These are phyloP conservation scores for Phytophthora colocasiae DNA, from an alignment of 352 stramenopile genomes.

Conservation along the genomic window DNA sequence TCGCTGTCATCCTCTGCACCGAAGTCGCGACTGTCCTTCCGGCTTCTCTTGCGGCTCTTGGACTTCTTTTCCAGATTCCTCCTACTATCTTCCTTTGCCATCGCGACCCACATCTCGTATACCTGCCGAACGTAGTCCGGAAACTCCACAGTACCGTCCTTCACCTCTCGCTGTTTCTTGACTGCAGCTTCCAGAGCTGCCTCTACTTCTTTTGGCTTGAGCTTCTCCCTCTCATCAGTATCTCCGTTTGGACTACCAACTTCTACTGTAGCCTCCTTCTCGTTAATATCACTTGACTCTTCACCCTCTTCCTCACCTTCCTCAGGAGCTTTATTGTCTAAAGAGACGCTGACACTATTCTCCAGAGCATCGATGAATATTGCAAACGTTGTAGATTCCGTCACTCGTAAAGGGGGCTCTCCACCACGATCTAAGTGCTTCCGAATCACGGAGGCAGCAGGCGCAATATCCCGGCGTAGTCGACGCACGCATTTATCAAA, in stretches of 20 bases:
- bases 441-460: conserved; percentile 31
- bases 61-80: conserved; percentile 37
- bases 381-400: conserved; percentile 43
- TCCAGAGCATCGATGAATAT: conserved; percentile 46
- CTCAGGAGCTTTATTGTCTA: conserved; percentile 64
- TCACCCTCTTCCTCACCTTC: conserved; percentile 63
- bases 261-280: not conserved
- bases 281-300: not conserved
- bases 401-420: conserved; percentile 39
- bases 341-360: conserved; percentile 33
- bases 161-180: conserved; percentile 31
- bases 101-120: conserved; percentile 49
- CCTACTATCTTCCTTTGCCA: conserved; percentile 42
- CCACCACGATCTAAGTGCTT: conserved; percentile 39
- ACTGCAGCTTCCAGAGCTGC: conserved; percentile 32
- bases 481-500: conserved; percentile 63
- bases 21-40: conserved; percentile 34
- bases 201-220: conserved; percentile 22
- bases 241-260: conserved; percentile 1
- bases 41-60: conserved; percentile 27
- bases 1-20: conserved; percentile 16
- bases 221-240: conserved; percentile 17
- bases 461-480: conserved; percentile 45
- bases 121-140: conserved; percentile 48
- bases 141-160: conserved; percentile 37